These are phyloP conservation scores for Teratosphaeria destructans DNA, from an alignment of 2,329 filamentous ascomycete genomes.

Conservation along the genomic window DNA sequence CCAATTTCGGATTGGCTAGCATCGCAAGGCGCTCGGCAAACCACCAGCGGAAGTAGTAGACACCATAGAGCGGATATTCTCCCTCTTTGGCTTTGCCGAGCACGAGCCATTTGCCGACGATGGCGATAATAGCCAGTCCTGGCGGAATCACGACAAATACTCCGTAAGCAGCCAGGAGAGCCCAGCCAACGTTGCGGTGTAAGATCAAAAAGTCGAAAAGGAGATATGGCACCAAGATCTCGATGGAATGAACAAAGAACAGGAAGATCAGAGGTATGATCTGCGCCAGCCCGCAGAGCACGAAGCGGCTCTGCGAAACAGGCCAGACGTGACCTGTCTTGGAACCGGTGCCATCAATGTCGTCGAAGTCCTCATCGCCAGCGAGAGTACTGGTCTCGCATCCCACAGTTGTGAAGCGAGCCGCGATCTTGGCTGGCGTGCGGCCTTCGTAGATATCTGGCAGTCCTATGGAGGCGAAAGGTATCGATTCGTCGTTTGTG, in stretches of 20 bases:
- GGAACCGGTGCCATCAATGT: constrained; percentile 8
- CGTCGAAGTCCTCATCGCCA: constrained; percentile 4
- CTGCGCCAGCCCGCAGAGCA: constrained; percentile 14
- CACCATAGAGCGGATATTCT: constrained; percentile 48
- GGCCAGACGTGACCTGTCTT: constrained; percentile 10
- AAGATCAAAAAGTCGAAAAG: constrained; percentile 12
- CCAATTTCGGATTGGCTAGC: background rate
- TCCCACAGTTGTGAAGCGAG: constrained; percentile 9
- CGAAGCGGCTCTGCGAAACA: constrained; percentile 10
- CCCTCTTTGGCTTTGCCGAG: constrained; percentile 44
- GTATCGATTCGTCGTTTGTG: constrained; percentile 6
- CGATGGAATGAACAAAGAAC: constrained; percentile 14
- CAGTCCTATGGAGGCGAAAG: constrained; percentile 16
- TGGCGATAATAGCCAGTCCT: constrained; percentile 27
- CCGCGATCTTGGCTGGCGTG: constrained; percentile 11
- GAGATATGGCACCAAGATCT: constrained; percentile 16
- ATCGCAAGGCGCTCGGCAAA: constrained; percentile 23
- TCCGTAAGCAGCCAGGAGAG: constrained; percentile 12
- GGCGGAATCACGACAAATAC: constrained; percentile 11
- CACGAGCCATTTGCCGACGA: constrained; percentile 44
- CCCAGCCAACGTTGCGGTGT: constrained; percentile 7
- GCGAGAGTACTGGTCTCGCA: constrained; percentile 3
- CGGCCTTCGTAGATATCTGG: constrained; percentile 18
- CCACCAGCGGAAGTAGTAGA: constrained; percentile 51
- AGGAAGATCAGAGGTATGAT: constrained; percentile 14